Conservation (phyloP, 2,329 filamentous ascomycete species). For the Aschersonia sp. region DNA sequence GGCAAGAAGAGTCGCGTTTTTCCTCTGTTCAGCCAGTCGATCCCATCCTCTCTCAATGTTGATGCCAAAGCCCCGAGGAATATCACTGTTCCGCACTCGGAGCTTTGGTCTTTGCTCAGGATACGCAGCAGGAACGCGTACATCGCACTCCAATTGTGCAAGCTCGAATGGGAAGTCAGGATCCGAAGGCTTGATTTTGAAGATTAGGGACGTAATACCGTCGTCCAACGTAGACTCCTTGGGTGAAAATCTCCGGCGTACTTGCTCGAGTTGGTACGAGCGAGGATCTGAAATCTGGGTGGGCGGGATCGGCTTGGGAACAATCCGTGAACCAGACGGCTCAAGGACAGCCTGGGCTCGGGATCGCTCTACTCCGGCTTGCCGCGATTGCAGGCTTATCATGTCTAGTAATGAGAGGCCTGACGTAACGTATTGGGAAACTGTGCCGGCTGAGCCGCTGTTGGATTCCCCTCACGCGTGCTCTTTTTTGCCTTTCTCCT, state of each 20-base stretch:
- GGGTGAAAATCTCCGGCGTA: slow-evolving; percentile 50
- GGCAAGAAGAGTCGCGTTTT: slow-evolving; percentile 44
- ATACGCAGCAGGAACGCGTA: slow-evolving; percentile 51
- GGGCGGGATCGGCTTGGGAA: slow-evolving; percentile 50
- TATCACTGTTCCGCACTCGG: slow-evolving; percentile 51
- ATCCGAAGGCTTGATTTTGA: slow-evolving; percentile 59
- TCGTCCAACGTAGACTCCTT: slow-evolving; percentile 26
- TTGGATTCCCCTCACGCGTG: too few relatives aligned
- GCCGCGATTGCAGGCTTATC: not conserved
- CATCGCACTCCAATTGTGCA: slow-evolving; percentile 49
- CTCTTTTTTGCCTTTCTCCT: too few relatives aligned
- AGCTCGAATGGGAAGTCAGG: slow-evolving; percentile 75
- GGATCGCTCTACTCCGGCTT: not conserved
- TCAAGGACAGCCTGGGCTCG: slow-evolving; percentile 28
- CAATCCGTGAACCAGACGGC: slow-evolving; percentile 31
- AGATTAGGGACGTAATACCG: slow-evolving; percentile 42
- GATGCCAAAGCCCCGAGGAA: slow-evolving; percentile 56
- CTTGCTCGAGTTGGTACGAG: slow-evolving; percentile 60
- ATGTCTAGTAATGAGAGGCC: not conserved
- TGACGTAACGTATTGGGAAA: not conserved
- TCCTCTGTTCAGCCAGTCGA: slow-evolving; percentile 40
- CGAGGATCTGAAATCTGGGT: slow-evolving; percentile 53
- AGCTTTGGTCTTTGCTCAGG: slow-evolving; percentile 44
- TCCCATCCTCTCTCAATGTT: slow-evolving; percentile 68
- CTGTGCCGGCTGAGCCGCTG: not conserved